These are phyloP conservation scores for Vicia sativa DNA, from an alignment of 306 rosid species.

Conservation along the genomic window DNA sequence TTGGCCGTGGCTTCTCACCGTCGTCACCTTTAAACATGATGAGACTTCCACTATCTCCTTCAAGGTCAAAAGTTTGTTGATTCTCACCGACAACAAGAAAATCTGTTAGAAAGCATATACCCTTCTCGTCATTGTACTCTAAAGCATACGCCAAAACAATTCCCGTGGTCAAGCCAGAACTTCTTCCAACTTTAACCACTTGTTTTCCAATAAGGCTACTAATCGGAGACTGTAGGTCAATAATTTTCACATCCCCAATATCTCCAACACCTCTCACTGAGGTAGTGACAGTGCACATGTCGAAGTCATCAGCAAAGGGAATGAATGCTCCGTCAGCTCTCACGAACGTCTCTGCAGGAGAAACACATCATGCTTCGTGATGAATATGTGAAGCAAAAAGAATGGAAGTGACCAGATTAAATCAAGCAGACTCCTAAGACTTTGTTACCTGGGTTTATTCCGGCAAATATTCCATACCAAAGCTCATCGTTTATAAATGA, in stretches of 20 bases:
- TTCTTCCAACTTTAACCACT: conserved; percentile 97
- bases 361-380: conserved; percentile 15
- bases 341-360: conserved; percentile 88
- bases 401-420: conserved; percentile 12
- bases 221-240: conserved; percentile 89
- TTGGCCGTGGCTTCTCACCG: conserved; percentile 80
- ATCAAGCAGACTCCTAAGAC: conserved; percentile 28
- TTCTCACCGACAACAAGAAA: conserved; percentile 98
- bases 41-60: conserved; percentile 99
- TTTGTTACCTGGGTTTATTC: conserved; percentile 93
- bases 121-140: conserved; percentile 98
- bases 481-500: conserved; percentile 97
- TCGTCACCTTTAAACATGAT: conserved; percentile 83
- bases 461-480: conserved; percentile 99
- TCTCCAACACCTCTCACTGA: conserved; percentile 88
- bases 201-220: conserved; percentile 89
- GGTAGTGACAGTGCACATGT: conserved; percentile 86
- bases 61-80: conserved; percentile 97
- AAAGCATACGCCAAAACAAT: conserved; percentile 95
- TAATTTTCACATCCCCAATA: conserved; percentile 76
- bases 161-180: conserved; percentile 96
- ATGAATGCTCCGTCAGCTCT: conserved; percentile 99
- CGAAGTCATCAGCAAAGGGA: conserved; percentile 97
- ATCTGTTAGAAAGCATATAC: conserved; percentile 97
- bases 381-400: conserved; percentile 10